Percentiles rank a stretch among this genome's conserved stretches.
These are phyloP conservation scores for Echites panduratus DNA, from an alignment of 257 asterid genomes.

Conservation along the genomic window DNA sequence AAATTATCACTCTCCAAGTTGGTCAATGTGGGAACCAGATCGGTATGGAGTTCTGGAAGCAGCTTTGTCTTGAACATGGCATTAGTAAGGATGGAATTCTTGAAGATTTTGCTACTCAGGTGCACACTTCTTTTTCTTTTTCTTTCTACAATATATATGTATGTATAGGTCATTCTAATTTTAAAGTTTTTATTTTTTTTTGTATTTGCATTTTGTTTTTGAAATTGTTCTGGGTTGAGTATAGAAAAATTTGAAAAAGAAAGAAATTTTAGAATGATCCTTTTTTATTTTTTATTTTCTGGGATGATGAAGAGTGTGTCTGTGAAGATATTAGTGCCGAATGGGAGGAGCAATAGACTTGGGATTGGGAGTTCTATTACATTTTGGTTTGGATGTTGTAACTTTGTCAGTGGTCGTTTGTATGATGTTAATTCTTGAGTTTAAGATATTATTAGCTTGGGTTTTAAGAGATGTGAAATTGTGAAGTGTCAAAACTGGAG, in stretches of 20 bases:
- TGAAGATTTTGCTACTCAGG: slow-evolving; percentile 98
- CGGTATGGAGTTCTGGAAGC: slow-evolving; percentile 99
- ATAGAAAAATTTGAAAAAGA: background rate
- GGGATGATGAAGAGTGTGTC: background rate
- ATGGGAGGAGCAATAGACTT: background rate
- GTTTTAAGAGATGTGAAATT: background rate
- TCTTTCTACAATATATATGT: background rate
- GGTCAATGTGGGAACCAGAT: slow-evolving; percentile 99
- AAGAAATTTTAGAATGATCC: background rate
- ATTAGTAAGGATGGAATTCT: slow-evolving; percentile 96
- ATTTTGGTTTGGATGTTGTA: background rate
- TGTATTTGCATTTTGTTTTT: background rate
- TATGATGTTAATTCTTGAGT: background rate
- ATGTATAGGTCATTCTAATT: background rate
- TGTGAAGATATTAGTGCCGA: background rate
- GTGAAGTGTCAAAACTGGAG: background rate
- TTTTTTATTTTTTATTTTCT: too few species aligned
- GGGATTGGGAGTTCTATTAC: background rate
- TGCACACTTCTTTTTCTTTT: slow-evolving; percentile 7
- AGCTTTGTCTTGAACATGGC: slow-evolving; percentile 98
- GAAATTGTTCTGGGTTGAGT: background rate
- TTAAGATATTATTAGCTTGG: background rate
- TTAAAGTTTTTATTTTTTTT: background rate
- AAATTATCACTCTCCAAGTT: slow-evolving; percentile 85
- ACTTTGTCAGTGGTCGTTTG: background rate